A percentile compares a stretch with the other conserved stretches of the same genome.
phyloP scores from a whole-genome alignment of 2,329 filamentous ascomycete species.

The Aspergillus glaucus region DNA sequence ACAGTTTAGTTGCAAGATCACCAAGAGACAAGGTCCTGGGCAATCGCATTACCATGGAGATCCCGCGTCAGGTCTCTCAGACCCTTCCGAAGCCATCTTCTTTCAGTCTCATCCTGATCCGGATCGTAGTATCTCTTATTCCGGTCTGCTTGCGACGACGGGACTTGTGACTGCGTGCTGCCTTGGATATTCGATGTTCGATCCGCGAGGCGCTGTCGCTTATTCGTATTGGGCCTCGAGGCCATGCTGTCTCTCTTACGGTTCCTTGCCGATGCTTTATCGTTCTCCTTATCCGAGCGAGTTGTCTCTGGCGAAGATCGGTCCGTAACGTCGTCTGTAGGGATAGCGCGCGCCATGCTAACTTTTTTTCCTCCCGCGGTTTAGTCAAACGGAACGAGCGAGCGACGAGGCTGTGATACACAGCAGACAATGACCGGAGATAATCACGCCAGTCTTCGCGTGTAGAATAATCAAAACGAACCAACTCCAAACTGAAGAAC shows the following conservation, averaged over 20 bases:
- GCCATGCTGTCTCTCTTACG: conserved; percentile 44
- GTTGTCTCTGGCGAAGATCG: conserved; percentile 25
- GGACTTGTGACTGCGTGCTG: conserved; percentile 19
- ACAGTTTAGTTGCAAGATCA: background rate
- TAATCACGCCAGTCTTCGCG: too few relatives aligned
- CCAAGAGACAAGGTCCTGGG: background rate
- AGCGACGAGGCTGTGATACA: too few relatives aligned
- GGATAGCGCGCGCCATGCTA: conserved; percentile 23
- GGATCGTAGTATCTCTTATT: conserved; percentile 65
- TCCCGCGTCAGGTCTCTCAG: conserved; percentile 61
- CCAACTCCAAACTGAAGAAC: background rate
- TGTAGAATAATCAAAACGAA: background rate
- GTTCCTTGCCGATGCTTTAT: conserved; percentile 13
- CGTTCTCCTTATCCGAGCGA: conserved; percentile 49
- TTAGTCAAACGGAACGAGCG: background rate
- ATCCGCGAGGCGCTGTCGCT: conserved; percentile 41
- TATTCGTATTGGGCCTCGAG: conserved; percentile 27
- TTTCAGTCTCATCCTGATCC: conserved; percentile 69
- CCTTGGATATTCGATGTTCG: conserved; percentile 21
- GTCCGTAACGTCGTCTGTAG: conserved; percentile 10
- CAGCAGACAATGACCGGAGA: too few relatives aligned
- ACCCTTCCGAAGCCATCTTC: conserved; percentile 62
- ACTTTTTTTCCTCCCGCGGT: background rate
- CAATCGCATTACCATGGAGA: conserved; percentile 46
- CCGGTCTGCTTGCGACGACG: conserved; percentile 22